phyloP scores from a whole-genome alignment of 139 green algal species.

The Chlorella vulgaris region DNA sequence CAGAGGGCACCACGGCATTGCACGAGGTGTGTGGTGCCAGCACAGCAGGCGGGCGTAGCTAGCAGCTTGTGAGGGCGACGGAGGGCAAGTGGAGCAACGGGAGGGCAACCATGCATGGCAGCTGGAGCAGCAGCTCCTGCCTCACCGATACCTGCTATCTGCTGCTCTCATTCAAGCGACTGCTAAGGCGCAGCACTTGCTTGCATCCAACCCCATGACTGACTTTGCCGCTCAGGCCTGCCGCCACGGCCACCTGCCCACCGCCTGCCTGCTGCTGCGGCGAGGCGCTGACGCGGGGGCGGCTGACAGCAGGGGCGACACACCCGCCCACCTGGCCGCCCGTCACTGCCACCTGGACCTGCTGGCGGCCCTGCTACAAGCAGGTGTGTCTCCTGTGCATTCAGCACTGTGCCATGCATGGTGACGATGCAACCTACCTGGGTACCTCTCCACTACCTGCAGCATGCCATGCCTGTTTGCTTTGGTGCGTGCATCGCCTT shows the following conservation, averaged over 20 bases:
- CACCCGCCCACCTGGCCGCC: conserved; percentile 57
- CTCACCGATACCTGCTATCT: no score
- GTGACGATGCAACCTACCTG: neutral
- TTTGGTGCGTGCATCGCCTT: neutral
- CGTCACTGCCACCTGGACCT: conserved; percentile 41
- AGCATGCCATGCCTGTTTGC: no score
- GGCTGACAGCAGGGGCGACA: conserved; percentile 54
- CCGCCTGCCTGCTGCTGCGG: conserved; percentile 31
- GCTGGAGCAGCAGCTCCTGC: no score
- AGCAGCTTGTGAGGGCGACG: no score
- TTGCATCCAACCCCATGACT: neutral
- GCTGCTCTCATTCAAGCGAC: neutral
- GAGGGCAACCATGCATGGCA: no score
- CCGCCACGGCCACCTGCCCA: conserved; percentile 32
- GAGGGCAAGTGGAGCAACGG: no score
- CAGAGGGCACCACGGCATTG: conserved; percentile 27
- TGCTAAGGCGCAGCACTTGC: neutral
- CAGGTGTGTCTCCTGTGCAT: neutral
- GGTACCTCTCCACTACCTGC: no score
- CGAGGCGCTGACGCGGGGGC: conserved; percentile 26
- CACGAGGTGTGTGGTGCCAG: conserved; percentile 31
- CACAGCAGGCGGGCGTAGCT: no score
- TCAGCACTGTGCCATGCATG: neutral
- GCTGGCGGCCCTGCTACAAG: conserved; percentile 46
- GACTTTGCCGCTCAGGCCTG: conserved; percentile 22